Evolutionary conservation across 495 filamentous ascomycete species (phyloP).

Genomic region (Penicillium salamii): DNA sequence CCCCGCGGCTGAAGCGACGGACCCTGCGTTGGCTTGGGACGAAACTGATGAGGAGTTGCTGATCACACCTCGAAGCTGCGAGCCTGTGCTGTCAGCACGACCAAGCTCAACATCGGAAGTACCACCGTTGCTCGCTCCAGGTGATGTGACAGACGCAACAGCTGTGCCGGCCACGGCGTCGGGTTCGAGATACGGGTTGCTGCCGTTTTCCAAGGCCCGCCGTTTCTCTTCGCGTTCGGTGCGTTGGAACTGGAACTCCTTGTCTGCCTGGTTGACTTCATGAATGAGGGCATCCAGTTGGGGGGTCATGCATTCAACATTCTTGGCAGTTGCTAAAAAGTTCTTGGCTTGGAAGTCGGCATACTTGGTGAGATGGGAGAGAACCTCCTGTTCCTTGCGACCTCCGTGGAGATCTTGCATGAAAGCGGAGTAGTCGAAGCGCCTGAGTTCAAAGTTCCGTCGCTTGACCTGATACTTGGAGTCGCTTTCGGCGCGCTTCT

Average conservation of each 20-base stretch:
- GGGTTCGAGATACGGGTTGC: constrained; percentile 75
- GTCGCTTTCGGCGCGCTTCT: constrained; percentile 91
- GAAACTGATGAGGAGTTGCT: constrained; percentile 49
- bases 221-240: constrained; percentile 94
- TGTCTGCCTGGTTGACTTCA: constrained; percentile 88
- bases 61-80: constrained; percentile 52
- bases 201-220: constrained; percentile 83
- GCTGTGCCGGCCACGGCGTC: constrained; percentile 42
- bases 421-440: constrained; percentile 98
- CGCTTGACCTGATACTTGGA: constrained; percentile 94
- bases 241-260: constrained; percentile 90
- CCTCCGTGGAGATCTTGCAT: constrained; percentile 98
- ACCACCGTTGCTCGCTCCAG: constrained; percentile 34
- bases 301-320: constrained; percentile 81
- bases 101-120: constrained; percentile 61
- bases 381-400: constrained; percentile 93
- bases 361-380: constrained; percentile 93
- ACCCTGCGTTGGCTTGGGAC: constrained; percentile 41
- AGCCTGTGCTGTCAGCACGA: constrained; percentile 69
- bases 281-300: constrained; percentile 88
- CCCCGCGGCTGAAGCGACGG: constrained; percentile 28
- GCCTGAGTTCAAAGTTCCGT: constrained; percentile 90
- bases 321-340: constrained; percentile 79
- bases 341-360: constrained; percentile 85
- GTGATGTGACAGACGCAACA: constrained; percentile 21